These are phyloP conservation scores for Lodderomyces elongisporus DNA, from an alignment of 1,139 yeast species.

Conservation along the genomic window DNA sequence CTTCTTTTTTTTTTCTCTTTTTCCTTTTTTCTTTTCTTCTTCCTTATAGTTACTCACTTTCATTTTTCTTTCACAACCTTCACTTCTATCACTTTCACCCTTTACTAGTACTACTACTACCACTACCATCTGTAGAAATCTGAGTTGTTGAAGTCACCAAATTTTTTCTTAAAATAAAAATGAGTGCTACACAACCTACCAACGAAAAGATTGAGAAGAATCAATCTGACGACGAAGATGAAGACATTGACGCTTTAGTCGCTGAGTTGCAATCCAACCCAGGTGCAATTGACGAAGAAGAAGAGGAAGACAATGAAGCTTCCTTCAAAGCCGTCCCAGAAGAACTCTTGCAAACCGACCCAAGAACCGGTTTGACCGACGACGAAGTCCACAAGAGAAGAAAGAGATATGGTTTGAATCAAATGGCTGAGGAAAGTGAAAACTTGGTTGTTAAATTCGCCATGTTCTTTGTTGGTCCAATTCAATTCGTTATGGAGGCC, in stretches of 20 bases:
- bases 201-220: conserved; percentile 43
- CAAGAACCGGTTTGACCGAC: conserved; percentile 68
- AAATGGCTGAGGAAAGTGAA: conserved; percentile 92
- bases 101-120: no score
- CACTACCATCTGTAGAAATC: no score
- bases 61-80: background rate
- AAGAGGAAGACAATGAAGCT: conserved; percentile 52
- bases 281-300: conserved; percentile 38
- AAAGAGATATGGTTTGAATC: conserved; percentile 90
- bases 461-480: conserved; percentile 95
- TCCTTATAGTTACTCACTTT: conserved; percentile 1
- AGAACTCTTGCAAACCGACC: conserved; percentile 84
- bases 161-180: no score
- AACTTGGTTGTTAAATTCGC: conserved; percentile 77
- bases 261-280: conserved; percentile 83
- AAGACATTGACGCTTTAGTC: conserved; percentile 85
- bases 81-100: no score
- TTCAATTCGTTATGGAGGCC: conserved; percentile 98
- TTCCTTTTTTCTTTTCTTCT: conserved; percentile 3
- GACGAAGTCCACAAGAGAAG: conserved; percentile 85
- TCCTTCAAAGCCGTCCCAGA: conserved; percentile 77
- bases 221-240: conserved; percentile 66
- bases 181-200: conserved; percentile 51
- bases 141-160: no score
- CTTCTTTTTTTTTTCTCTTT: conserved; percentile 5